phyloP scores from a whole-genome alignment of 2,329 filamentous ascomycete genomes.

The Pezicula carpinea region DNA sequence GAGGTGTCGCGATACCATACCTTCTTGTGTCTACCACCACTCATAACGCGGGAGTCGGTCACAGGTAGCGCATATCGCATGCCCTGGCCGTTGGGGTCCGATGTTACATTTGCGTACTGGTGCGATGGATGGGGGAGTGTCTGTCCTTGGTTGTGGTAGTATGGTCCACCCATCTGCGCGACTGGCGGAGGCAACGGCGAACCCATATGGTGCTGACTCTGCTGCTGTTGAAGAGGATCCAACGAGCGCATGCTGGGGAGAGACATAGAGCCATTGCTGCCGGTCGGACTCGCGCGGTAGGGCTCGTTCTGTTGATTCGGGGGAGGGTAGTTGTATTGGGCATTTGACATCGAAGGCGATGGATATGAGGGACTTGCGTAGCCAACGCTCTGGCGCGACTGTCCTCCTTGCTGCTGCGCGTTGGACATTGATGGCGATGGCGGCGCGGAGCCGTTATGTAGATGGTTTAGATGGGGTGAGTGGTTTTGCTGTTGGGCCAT shows the following conservation, averaged over 20 bases:
- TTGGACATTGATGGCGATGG: constrained; percentile 30
- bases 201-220: constrained; percentile 37
- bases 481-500: constrained; percentile 25
- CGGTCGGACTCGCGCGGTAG: constrained; percentile 39
- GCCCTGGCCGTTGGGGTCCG: constrained; percentile 37
- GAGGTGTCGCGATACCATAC: constrained; percentile 17
- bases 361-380: constrained; percentile 46
- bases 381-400: constrained; percentile 20
- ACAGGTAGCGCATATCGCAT: constrained; percentile 54
- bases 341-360: constrained; percentile 39
- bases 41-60: constrained; percentile 48
- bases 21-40: constrained; percentile 56
- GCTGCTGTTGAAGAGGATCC: constrained; percentile 34
- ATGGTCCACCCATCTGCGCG: constrained; percentile 41
- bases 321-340: constrained; percentile 43
- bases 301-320: constrained; percentile 32
- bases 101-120: constrained; percentile 42
- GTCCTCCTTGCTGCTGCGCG: constrained; percentile 21
- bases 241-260: constrained; percentile 46
- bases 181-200: constrained; percentile 50
- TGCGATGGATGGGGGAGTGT: constrained; percentile 36
- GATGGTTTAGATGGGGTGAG: constrained; percentile 23
- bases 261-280: constrained; percentile 40
- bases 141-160: constrained; percentile 40
- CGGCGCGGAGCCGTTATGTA: constrained; percentile 26